Evolutionary conservation across 2,329 filamentous ascomycete species (phyloP).

Genomic region (Epichloe scottii): DNA sequence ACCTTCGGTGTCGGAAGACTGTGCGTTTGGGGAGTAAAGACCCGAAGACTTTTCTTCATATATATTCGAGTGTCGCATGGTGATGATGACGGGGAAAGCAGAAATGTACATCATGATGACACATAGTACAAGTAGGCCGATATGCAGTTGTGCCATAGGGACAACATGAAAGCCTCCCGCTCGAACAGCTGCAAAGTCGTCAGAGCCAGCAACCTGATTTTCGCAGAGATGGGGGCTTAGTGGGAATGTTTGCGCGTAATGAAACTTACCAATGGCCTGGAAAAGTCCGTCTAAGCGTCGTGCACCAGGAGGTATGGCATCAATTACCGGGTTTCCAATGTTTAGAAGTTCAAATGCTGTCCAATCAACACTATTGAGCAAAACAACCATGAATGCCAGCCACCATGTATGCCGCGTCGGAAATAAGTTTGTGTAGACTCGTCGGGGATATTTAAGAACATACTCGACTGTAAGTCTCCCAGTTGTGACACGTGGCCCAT

Average conservation of each 20-base stretch:
- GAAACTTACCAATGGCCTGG: slow-evolving; percentile 39
- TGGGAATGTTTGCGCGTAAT: neutral
- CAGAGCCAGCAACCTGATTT: neutral
- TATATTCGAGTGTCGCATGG: slow-evolving; percentile 31
- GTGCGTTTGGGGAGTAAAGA: slow-evolving; percentile 26
- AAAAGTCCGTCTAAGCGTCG: slow-evolving; percentile 54
- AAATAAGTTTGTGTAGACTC: slow-evolving; percentile 53
- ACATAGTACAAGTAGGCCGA: slow-evolving; percentile 47
- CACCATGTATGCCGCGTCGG: slow-evolving; percentile 53
- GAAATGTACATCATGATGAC: slow-evolving; percentile 57
- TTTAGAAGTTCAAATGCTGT: slow-evolving; percentile 53
- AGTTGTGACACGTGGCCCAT: slow-evolving; percentile 9
- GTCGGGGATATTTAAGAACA: slow-evolving; percentile 41
- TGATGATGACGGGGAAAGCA: slow-evolving; percentile 49
- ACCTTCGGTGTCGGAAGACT: neutral
- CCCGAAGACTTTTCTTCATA: slow-evolving; percentile 52
- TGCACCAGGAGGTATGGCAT: slow-evolving; percentile 36
- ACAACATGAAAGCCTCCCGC: slow-evolving; percentile 56
- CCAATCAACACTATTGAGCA: slow-evolving; percentile 36
- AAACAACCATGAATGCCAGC: slow-evolving; percentile 43
- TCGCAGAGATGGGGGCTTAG: neutral
- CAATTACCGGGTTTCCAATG: slow-evolving; percentile 44
- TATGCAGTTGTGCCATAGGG: slow-evolving; percentile 40
- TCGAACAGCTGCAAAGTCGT: slow-evolving; percentile 35
- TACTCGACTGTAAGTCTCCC: slow-evolving; percentile 40